Evolutionary conservation across 108 stramenopile genomes (phyloP).

Genomic region (Licmophora abbreviata): DNA sequence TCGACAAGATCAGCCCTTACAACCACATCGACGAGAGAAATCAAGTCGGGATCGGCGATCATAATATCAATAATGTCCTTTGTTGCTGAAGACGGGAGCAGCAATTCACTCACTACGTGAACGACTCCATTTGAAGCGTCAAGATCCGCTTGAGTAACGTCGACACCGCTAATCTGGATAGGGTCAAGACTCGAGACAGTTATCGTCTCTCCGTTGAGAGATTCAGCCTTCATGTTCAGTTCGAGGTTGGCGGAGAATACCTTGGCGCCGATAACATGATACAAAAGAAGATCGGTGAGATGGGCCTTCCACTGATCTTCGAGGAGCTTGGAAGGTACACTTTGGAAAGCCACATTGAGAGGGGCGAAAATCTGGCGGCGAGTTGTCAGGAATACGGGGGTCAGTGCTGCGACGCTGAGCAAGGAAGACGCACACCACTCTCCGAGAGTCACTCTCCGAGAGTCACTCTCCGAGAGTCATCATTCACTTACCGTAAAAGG

Average conservation of each 20-base stretch:
- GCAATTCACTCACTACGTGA: conserved; percentile 14
- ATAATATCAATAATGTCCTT: conserved; percentile 13
- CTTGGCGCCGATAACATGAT: conserved; percentile 18
- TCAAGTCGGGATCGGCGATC: conserved; percentile 10
- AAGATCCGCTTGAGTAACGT: background rate
- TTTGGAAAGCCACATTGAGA: conserved; percentile 34
- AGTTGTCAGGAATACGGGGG: too few relatives aligned
- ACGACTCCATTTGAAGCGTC: conserved; percentile 11
- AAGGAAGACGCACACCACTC: too few relatives aligned
- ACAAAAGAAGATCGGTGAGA: conserved; percentile 15
- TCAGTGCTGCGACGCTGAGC: too few relatives aligned
- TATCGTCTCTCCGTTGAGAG: too few relatives aligned
- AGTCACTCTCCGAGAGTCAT: too few relatives aligned
- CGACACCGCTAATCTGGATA: too few relatives aligned
- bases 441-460: too few relatives aligned
- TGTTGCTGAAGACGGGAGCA: background rate
- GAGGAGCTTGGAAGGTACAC: conserved; percentile 14
- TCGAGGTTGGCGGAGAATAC: conserved; percentile 1
- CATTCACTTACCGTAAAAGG: too few relatives aligned
- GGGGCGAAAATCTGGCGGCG: conserved; percentile 45
- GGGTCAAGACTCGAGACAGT: too few relatives aligned
- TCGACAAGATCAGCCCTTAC: conserved; percentile 21
- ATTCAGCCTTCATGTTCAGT: too few relatives aligned
- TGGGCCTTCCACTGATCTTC: too few relatives aligned
- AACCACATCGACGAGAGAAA: conserved; percentile 20